Conservation (phyloP, 2,329 filamentous ascomycete genomes). For the Fusarium sp. region DNA sequence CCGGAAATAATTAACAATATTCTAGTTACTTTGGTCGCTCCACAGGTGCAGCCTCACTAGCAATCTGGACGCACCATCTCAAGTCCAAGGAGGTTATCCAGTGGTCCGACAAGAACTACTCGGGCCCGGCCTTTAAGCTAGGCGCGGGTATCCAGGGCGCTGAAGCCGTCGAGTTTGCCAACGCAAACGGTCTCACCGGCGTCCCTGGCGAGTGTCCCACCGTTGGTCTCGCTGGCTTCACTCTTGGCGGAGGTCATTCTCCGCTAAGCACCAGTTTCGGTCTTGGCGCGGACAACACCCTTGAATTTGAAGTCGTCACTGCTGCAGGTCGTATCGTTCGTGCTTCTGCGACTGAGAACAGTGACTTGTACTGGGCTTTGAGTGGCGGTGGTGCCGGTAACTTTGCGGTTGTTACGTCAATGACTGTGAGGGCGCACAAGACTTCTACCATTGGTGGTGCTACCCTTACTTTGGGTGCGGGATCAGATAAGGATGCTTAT, state of each 20-base stretch:
- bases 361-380: conserved; percentile 73
- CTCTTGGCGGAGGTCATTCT: conserved; percentile 67
- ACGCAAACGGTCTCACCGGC: conserved; percentile 59
- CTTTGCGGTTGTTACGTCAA: conserved; percentile 66
- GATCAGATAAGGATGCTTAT: conserved; percentile 31
- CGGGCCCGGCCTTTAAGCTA: conserved; percentile 63
- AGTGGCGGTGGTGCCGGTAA: conserved; percentile 69
- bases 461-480: conserved; percentile 38
- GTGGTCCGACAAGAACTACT: conserved; percentile 58
- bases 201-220: conserved; percentile 66
- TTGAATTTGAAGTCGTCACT: conserved; percentile 68
- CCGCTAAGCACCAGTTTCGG: conserved; percentile 65
- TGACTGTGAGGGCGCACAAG: conserved; percentile 64
- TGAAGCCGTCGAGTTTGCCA: conserved; percentile 60
- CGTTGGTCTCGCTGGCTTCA: conserved; percentile 70
- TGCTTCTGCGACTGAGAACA: conserved; percentile 59
- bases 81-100: conserved; percentile 54
- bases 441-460: conserved; percentile 52
- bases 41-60: conserved; percentile 61
- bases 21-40: conserved; percentile 60
- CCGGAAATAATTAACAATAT: neutral
- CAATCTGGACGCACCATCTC: conserved; percentile 56
- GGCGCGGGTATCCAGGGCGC: conserved; percentile 65
- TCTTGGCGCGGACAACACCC: conserved; percentile 68
- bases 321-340: conserved; percentile 60